Base-by-base conservation (phyloP, 495 filamentous ascomycete genomes). In the Neurospora africana region DNA sequence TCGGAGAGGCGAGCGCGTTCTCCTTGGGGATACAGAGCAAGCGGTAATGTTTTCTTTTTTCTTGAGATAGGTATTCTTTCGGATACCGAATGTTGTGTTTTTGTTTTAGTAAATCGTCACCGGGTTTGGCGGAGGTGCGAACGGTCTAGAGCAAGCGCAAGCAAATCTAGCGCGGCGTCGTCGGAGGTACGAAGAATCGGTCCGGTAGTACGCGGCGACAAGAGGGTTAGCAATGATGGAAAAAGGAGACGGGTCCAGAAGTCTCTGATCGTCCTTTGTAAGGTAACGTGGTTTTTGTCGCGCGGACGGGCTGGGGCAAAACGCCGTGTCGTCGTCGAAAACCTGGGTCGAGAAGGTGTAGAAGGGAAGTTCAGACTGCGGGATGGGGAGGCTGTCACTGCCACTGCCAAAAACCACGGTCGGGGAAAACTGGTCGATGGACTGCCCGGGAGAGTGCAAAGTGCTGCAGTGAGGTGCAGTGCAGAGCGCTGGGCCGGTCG, bases 21-120 rank as follows among this genome's bases (percentile, higher is more conserved):
- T 68, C 41, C 41, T 37, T 30, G 69, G 11, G 17, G 2, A 30
- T 69, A 70, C 68, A 68, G n/a, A n/a, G 69, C 69, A 72, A 72
- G 33, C 47, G 47, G 72, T 47, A 23, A 38, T 40, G 68, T 23
- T 37, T 40, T 40, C 41, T 23, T 41, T 40, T 40, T 69, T 70
- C 36, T 44, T 73, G 33, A 70, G 21, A 68, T 40, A 39, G 70
- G 70, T 68, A 37, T 61, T 58, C 72, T 75, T 40, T 75, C 69
- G 73, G 67, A 68, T 69, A 47, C 44, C 44, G 71, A 53, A 68
- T 71, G 73, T 76, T 76, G 44, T 72, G 43, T 72, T 73, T 69
- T 70, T 71, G 72, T 71, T 73, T 76, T 19, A 9, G 53, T 33
- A 65, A 65, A 75, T 79, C 78, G 78, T 78, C 78, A 72, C 78